phyloP scores from a whole-genome alignment of 345 rosid genomes.

The Ailanthus altissimus region DNA sequence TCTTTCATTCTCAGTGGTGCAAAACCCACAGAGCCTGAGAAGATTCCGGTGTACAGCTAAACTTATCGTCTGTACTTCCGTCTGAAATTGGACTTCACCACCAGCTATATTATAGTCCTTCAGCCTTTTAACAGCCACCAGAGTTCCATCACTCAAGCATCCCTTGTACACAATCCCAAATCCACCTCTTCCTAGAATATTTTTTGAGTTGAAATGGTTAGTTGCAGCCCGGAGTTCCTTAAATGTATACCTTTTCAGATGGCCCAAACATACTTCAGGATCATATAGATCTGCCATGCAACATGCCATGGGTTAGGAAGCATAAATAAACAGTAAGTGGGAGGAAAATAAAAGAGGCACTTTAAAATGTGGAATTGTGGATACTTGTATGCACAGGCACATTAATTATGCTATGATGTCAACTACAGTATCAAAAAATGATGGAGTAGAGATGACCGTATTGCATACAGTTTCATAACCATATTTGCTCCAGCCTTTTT shows the following conservation, averaged over 20 bases:
- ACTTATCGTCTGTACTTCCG: slow-evolving; percentile 94
- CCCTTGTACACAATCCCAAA: slow-evolving; percentile 97
- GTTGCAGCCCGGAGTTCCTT: slow-evolving; percentile 95
- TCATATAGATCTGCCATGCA: slow-evolving; percentile 78
- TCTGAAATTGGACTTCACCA: slow-evolving; percentile 97
- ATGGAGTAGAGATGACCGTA: background rate
- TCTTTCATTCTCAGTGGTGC: slow-evolving; percentile 87
- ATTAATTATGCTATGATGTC: background rate
- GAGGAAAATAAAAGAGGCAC: background rate
- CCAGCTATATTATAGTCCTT: slow-evolving; percentile 85
- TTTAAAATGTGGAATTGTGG: background rate
- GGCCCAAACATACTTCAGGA: slow-evolving; percentile 86
- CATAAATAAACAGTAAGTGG: background rate
- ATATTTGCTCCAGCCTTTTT: background rate
- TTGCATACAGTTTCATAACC: background rate
- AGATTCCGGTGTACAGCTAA: slow-evolving; percentile 97
- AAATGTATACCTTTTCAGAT: slow-evolving; percentile 77
- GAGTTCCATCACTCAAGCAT: slow-evolving; percentile 62
- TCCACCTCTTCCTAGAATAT: slow-evolving; percentile 92
- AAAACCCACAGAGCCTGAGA: slow-evolving; percentile 92
- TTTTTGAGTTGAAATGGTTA: slow-evolving; percentile 77
- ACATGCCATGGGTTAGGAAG: slow-evolving; percentile 4
- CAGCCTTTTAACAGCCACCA: slow-evolving; percentile 97
- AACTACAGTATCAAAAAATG: background rate
- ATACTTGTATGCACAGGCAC: background rate